Percentiles rank a stretch among this genome's conserved stretches.
These are phyloP conservation scores for Aspergillus funiculosus DNA, from an alignment of 495 filamentous ascomycete species.

Conservation along the genomic window DNA sequence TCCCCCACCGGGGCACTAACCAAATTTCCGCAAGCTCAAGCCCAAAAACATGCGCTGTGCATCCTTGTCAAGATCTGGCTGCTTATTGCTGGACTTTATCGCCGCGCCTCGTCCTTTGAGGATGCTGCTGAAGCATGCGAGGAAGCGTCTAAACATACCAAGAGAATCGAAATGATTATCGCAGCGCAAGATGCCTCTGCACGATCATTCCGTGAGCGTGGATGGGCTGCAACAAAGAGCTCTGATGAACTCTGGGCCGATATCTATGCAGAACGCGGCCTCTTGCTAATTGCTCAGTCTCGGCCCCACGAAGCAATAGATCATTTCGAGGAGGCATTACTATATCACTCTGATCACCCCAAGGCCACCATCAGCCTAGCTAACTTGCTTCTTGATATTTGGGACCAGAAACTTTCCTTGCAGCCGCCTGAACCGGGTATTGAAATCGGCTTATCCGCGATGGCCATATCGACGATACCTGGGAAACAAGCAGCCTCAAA, in stretches of 20 bases:
- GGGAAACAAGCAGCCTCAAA: constrained; percentile 18
- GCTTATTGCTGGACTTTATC: constrained; percentile 79
- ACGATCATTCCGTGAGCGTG: constrained; percentile 50
- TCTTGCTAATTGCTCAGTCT: constrained; percentile 56
- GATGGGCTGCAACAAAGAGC: constrained; percentile 70
- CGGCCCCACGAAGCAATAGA: constrained; percentile 61
- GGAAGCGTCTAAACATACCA: constrained; percentile 70
- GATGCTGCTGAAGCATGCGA: constrained; percentile 73
- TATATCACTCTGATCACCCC: constrained; percentile 67
- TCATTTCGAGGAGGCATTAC: constrained; percentile 74
- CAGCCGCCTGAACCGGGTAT: constrained; percentile 34
- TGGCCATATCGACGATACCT: constrained; percentile 21
- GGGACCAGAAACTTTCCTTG: constrained; percentile 52
- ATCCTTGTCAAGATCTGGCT: constrained; percentile 81
- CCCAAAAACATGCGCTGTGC: constrained; percentile 52
- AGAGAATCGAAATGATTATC: constrained; percentile 38
- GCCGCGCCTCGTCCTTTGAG: constrained; percentile 67
- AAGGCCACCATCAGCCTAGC: constrained; percentile 76
- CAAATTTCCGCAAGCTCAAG: constrained; percentile 35
- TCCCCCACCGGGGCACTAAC: constrained; percentile 38
- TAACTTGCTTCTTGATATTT: constrained; percentile 82
- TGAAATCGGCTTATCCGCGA: constrained; percentile 26
- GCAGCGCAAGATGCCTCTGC: constrained; percentile 45
- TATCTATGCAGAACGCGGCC: constrained; percentile 68
- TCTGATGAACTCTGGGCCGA: constrained; percentile 78